Evolutionary conservation across 345 rosid genomes (phyloP).

Genomic region (Gossypium rotundifolium): DNA sequence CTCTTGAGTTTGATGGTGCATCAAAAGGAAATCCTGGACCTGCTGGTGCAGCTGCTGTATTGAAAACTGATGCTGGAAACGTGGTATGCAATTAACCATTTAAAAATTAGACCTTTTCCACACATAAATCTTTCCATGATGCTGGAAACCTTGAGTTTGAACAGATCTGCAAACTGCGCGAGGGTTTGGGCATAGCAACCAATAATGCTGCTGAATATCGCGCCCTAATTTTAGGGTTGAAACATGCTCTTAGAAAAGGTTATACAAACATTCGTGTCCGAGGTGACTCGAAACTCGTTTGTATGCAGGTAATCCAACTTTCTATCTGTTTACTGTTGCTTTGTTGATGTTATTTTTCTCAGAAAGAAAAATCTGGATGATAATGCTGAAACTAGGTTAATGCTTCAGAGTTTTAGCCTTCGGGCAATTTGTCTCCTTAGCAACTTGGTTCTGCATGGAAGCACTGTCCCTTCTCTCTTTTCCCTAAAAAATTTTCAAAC

Average conservation of each 20-base stretch:
- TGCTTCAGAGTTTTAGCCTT: not conserved
- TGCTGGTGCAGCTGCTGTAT: constrained; percentile 87
- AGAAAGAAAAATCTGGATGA: not conserved
- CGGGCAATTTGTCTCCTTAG: not conserved
- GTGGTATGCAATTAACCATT: constrained; percentile 41
- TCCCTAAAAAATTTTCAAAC: not conserved
- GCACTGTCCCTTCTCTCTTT: not conserved
- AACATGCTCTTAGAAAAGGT: constrained; percentile 67
- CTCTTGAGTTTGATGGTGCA: constrained; percentile 85
- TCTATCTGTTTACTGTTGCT: not conserved
- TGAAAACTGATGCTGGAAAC: constrained; percentile 56
- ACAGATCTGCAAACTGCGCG: constrained; percentile 72
- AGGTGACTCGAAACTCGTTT: constrained; percentile 94
- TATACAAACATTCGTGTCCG: constrained; percentile 47
- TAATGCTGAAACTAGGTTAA: not conserved
- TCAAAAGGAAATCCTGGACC: constrained; percentile 93
- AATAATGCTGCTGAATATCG: constrained; percentile 86
- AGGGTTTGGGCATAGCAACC: constrained; percentile 77
- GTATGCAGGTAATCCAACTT: constrained; percentile 57
- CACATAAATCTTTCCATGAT: constrained; percentile 7
- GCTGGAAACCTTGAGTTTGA: not conserved
- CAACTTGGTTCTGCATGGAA: not conserved
- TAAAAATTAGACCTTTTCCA: not conserved
- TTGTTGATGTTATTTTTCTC: not conserved
- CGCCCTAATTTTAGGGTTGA: constrained; percentile 73